Base-by-base conservation (phyloP, 2,329 filamentous ascomycete species). In the Apiospora marii region DNA sequence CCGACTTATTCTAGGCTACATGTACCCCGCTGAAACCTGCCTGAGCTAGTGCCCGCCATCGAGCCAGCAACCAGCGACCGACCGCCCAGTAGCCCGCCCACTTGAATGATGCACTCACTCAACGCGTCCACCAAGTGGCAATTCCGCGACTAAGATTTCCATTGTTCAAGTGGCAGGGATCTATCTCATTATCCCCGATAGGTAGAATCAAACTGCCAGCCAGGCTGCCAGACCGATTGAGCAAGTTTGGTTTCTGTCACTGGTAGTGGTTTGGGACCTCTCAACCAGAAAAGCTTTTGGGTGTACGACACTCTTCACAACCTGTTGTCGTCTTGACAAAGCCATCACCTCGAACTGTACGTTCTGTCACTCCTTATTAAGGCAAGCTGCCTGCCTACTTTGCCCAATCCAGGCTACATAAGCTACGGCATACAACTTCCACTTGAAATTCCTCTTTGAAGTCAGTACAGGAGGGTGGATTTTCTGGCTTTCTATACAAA, bases 81-180 rank as follows among this genome's bases (percentile, higher is more conserved):
- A 10, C 37, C 37, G 37, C 37, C 37, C 37, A 41, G 37, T 10
- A 41, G 51, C 27, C 16, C 27, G 27, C 24, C 51, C 24, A 12
- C 49, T 61, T 37, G 5, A 64, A 64, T 27, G 49, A 51, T 64
- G 58, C 58, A 22, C 19, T 64, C 58, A 64, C 34, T 64, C 19
- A 64, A 64, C 58, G 58, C 58, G 58, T 64, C 22, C 7, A 64
- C 19, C 58, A 64, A 64, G 58, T 64, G 58, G 58, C 58, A 64
- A 64, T 64, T 41, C 58, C 58, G 58, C 34, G 58, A 64, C 58
- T 64, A 41, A 30, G 58, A 64, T 64, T 41, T 64, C n/a, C 58
- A 64, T 64, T 64, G 58, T 64, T 41, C 58, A 10, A 34, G 19
- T 30, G 4, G 34, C 58, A 64, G 34, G 58, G 58, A 14, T 41